Base-by-base conservation (phyloP, 352 stramenopile genomes). In the Phytophthora sansomeana region DNA sequence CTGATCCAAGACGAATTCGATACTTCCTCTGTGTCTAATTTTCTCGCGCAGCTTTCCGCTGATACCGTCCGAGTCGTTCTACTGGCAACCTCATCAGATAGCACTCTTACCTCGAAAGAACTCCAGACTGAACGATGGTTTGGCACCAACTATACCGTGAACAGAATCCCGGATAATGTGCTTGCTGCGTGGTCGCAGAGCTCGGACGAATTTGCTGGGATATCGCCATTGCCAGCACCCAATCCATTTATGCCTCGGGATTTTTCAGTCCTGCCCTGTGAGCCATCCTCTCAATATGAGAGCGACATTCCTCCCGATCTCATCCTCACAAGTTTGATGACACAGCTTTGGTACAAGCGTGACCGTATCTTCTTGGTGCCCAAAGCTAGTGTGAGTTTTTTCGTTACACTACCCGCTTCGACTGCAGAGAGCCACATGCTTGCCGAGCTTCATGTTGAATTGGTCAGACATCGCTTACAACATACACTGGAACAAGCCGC, bases 271-370 rank as follows among this genome's bases (percentile, higher is more conserved):
- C 44, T 93, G 3, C 70, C 72, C 1, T 54, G 36, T 17, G 50
- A 77, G 6, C 58, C 43, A 4, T n/a, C 33, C 8, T 28, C 6
- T 24, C 47, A 44, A 48, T 10, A 3, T 11, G 51, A 65, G 3
- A 54, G 4, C 6, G 49, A 77, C 28, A 52, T 51, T 30, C 71
- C 74, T 42, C 80, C 81, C 0, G 38, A 77, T 24, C 59, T 90
- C 3, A 69, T 80, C 10, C 42, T 64, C 36, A 63, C 58, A 28
- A 83, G 75, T 3, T 26, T 67, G 38, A 69, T 72, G 55, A 86
- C 72, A 51, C 83, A 90, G 58, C 73, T 95, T 26, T 95, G 87
- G 83, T 95, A 85, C 77, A 89, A 92, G 24, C 85, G 74, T 6
- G 86, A 93, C 38, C 39, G 57, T 19, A 77, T 53, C 21, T 96